These are phyloP conservation scores for Akanthomyces uredinophilus DNA, from an alignment of 2,329 filamentous ascomycete species.

Conservation along the genomic window DNA sequence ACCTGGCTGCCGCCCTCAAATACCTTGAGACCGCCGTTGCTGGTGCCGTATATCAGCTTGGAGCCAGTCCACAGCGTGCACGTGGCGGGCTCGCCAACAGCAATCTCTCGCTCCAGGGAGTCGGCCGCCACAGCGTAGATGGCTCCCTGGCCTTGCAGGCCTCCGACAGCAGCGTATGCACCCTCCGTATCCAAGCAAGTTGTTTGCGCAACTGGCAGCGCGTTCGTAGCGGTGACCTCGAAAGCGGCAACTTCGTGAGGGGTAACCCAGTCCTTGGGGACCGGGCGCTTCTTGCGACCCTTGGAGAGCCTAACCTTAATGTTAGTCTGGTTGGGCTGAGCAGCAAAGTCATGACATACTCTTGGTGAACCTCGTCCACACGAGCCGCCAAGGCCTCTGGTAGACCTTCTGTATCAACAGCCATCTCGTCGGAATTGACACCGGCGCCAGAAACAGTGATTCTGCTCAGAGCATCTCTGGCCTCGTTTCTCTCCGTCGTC, in stretches of 20 bases:
- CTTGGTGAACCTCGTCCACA: constrained; percentile 75
- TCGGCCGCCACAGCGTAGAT: constrained; percentile 70
- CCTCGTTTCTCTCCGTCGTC: constrained; percentile 88
- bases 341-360: constrained; percentile 48
- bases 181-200: constrained; percentile 49
- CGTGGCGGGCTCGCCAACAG: constrained; percentile 64
- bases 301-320: constrained; percentile 66
- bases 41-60: constrained; percentile 67
- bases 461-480: constrained; percentile 80
- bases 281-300: constrained; percentile 80
- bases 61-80: constrained; percentile 58
- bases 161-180: constrained; percentile 67
- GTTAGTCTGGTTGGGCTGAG: constrained; percentile 3
- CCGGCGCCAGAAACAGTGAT: constrained; percentile 63
- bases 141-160: constrained; percentile 66
- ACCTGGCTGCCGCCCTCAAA: constrained; percentile 67
- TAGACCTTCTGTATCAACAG: constrained; percentile 75
- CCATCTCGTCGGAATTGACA: constrained; percentile 77
- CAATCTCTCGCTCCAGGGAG: constrained; percentile 61
- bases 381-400: constrained; percentile 65
- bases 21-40: constrained; percentile 73
- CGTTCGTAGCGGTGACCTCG: constrained; percentile 38
- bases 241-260: constrained; percentile 60
- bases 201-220: constrained; percentile 43
- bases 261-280: constrained; percentile 81